Base-by-base conservation (phyloP, 257 asterid genomes). In the Fraxinus quadrangulata region DNA sequence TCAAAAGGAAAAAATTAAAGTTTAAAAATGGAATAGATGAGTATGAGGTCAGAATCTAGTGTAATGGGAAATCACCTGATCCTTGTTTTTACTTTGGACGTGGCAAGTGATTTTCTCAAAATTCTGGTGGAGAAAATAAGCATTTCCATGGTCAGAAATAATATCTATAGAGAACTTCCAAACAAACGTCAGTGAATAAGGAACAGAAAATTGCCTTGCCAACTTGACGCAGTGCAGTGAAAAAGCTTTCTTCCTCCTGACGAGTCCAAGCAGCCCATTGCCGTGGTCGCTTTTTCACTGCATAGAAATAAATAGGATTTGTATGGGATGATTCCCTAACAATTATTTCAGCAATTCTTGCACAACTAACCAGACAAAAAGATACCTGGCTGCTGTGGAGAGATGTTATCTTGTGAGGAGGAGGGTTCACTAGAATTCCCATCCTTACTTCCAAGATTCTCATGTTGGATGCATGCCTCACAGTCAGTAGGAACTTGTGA, bases 191-290 rank as follows among this genome's bases (percentile, higher is more conserved):
- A 77, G 61, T 67, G 72, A 66, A 79, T 47, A 10, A 39, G 82
- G 47, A 76, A 78, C 77, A 81, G 80, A 47, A 77, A 39, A 76
- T 86, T 86, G 85, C 99, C 99, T 96, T 96, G 84, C 99, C 99
- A 89, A 92, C 96, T 88, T 88, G 99, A 73, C 99, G 97, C 74
- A 96, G 83, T 65, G 97, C 99, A 76, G 89, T 81, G 80, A 94
- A 96, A 84, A 96, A 96, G 78, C 96, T 89, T 84, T 96, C 99
- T 85, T 96, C 98, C 86, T 96, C 99, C 77, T 93, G 95, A 73
- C 95, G 97, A 56, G 99, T 96, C 99, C 99, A 96, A 81, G 99
- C 99, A 87, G 98, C 98, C 99, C 99, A 96, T 85, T 91, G 98
- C 42, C 99, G 94, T 10, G 98, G 90, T 80, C 81, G 96, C 80